Conservation (phyloP, 2,329 filamentous ascomycete genomes). For the Corynespora cassiicola region DNA sequence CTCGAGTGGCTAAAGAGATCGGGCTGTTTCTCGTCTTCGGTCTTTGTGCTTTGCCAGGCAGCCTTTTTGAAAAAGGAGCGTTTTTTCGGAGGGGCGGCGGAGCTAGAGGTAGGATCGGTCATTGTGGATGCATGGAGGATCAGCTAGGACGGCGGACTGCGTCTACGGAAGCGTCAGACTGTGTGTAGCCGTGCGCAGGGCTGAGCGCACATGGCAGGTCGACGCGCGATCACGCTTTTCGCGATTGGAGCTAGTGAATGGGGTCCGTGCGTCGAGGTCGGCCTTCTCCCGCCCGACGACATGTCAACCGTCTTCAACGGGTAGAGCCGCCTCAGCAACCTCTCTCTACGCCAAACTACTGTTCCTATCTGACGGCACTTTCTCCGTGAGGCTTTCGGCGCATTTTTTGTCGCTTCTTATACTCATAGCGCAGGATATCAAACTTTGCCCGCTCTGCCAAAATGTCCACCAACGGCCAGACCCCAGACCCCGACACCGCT, state of each 20-base stretch:
- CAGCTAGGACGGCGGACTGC: neutral
- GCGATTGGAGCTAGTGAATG: conserved; percentile 8
- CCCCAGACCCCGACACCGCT: conserved; percentile 58
- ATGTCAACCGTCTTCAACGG: too few relatives aligned
- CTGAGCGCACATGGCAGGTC: conserved; percentile 2
- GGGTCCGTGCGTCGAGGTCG: conserved; percentile 35
- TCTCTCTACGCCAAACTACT: too few relatives aligned
- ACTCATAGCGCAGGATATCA: too few relatives aligned
- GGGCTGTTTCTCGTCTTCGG: conserved; percentile 31
- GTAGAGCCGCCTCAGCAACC: too few relatives aligned
- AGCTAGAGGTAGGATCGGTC: conserved; percentile 27
- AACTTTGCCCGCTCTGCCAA: too few relatives aligned
- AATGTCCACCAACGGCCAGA: conserved; percentile 69
- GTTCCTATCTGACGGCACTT: too few relatives aligned
- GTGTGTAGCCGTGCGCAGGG: conserved; percentile 6
- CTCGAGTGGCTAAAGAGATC: conserved; percentile 54
- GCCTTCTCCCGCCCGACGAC: too few relatives aligned
- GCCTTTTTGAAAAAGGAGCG: conserved; percentile 64
- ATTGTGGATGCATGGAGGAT: conserved; percentile 25
- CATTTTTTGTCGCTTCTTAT: too few relatives aligned
- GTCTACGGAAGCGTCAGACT: conserved; percentile 2
- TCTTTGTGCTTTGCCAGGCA: conserved; percentile 53
- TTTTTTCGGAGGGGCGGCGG: conserved; percentile 45
- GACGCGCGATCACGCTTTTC: conserved; percentile 43
- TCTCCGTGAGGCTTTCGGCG: too few relatives aligned